phyloP scores from a whole-genome alignment of 306 rosid species.

The Ammopiptanthus mongolicus region DNA sequence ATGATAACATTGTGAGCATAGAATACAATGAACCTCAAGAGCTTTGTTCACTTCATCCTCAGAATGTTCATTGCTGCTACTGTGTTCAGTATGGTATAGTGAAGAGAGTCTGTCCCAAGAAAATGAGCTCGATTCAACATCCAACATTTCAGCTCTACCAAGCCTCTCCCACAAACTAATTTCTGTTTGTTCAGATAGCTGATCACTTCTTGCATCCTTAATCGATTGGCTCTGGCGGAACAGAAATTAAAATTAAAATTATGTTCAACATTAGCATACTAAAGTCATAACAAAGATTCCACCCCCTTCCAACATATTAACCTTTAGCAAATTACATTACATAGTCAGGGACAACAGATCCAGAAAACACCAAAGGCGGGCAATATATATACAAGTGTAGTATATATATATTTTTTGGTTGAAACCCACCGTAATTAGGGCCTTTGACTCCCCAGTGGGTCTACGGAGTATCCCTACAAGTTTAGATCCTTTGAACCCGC shows the following conservation, averaged over 20 bases:
- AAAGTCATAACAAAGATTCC: too few species aligned
- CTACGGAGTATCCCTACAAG: too few species aligned
- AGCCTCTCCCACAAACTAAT: slow-evolving; percentile 86
- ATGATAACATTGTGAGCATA: not conserved
- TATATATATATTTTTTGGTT: too few species aligned
- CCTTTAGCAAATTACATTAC: too few species aligned
- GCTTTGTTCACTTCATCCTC: slow-evolving; percentile 82
- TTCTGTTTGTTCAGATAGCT: slow-evolving; percentile 47
- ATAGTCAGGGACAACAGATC: too few species aligned
- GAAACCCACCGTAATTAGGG: too few species aligned
- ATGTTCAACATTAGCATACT: not conserved
- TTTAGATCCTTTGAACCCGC: too few species aligned
- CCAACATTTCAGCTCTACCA: slow-evolving; percentile 74
- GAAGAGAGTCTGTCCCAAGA: slow-evolving; percentile 81
- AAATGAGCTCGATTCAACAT: slow-evolving; percentile 64
- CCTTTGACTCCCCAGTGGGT: too few species aligned
- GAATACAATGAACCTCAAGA: slow-evolving; percentile 64
- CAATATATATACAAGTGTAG: too few species aligned
- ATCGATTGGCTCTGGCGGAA: slow-evolving; percentile 49
- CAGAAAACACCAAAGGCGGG: too few species aligned
- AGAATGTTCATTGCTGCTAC: slow-evolving; percentile 61
- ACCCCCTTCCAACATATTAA: too few species aligned
- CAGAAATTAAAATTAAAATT: slow-evolving; percentile 7
- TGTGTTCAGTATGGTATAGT: slow-evolving; percentile 83
- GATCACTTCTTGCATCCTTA: slow-evolving; percentile 29